Evolutionary conservation across 805 yeast genomes (phyloP).

Genomic region (Myxozyma vanderwaltii): DNA sequence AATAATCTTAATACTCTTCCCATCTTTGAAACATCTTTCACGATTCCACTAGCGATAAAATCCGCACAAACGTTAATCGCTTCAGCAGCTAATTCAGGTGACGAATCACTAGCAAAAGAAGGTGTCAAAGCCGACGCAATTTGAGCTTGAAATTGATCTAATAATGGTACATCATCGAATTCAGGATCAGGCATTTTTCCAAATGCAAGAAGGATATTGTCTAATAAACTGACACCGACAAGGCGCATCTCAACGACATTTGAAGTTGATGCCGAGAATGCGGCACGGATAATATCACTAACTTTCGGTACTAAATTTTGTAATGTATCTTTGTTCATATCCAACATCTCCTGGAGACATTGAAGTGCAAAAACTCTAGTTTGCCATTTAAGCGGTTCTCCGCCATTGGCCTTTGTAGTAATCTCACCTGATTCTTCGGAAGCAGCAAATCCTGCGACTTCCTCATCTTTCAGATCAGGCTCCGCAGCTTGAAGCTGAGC

Average conservation of each 20-base stretch:
- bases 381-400: conserved; percentile 49
- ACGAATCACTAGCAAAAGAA: conserved; percentile 73
- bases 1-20: conserved; percentile 64
- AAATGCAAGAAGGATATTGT: conserved; percentile 60
- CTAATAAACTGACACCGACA: conserved; percentile 67
- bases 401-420: conserved; percentile 34
- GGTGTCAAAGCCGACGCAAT: conserved; percentile 88
- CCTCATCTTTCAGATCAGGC: conserved; percentile 51
- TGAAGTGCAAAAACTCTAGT: conserved; percentile 47
- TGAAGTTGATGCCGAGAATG: conserved; percentile 81
- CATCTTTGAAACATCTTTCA: conserved; percentile 50
- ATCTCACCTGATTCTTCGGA: conserved; percentile 23
- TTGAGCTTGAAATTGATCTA: conserved; percentile 94
- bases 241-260: conserved; percentile 61
- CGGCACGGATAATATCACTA: conserved; percentile 69
- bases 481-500: conserved; percentile 38
- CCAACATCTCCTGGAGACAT: conserved; percentile 41
- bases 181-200: conserved; percentile 70
- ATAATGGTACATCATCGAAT: conserved; percentile 65
- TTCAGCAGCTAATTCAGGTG: conserved; percentile 69
- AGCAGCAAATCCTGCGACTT: conserved; percentile 50
- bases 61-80: conserved; percentile 80
- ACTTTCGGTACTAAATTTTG: conserved; percentile 38
- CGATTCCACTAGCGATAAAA: conserved; percentile 64
- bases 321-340: conserved; percentile 26